These are phyloP conservation scores for Botrytis porri DNA, from an alignment of 2,329 filamentous ascomycete species.

Conservation along the genomic window DNA sequence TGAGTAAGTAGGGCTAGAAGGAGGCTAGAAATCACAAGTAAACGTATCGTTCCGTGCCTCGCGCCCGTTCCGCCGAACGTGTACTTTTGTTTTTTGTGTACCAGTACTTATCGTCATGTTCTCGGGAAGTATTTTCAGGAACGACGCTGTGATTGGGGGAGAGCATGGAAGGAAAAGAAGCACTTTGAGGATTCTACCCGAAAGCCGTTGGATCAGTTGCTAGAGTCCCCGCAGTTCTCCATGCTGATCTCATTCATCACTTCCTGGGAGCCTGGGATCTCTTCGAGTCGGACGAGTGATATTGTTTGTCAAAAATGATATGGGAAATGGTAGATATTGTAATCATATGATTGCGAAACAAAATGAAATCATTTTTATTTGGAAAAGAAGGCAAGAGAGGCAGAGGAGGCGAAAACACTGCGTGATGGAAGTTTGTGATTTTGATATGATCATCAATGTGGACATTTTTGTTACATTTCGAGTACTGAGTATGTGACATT, in stretches of 20 bases:
- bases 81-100: not conserved
- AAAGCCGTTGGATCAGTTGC: not conserved
- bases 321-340: not conserved
- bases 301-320: not conserved
- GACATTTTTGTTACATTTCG: not conserved
- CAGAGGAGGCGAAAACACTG: not conserved
- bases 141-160: not conserved
- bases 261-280: not conserved
- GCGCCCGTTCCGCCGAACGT: conserved; percentile 2
- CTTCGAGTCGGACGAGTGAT: not conserved
- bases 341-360: not conserved
- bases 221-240: conserved; percentile 1
- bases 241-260: not conserved
- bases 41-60: not conserved
- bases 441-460: conserved; percentile 2
- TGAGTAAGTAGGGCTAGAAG: not conserved
- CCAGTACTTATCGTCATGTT: not conserved
- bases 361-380: not conserved
- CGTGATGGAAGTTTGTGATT: not conserved
- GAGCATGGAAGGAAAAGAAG: not conserved
- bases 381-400: not conserved
- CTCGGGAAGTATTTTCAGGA: not conserved
- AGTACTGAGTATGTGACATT: not conserved
- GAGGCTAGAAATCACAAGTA: not conserved
- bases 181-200: not conserved